phyloP scores from a whole-genome alignment of 768 basidiomycete species.

The Vararia minispora region DNA sequence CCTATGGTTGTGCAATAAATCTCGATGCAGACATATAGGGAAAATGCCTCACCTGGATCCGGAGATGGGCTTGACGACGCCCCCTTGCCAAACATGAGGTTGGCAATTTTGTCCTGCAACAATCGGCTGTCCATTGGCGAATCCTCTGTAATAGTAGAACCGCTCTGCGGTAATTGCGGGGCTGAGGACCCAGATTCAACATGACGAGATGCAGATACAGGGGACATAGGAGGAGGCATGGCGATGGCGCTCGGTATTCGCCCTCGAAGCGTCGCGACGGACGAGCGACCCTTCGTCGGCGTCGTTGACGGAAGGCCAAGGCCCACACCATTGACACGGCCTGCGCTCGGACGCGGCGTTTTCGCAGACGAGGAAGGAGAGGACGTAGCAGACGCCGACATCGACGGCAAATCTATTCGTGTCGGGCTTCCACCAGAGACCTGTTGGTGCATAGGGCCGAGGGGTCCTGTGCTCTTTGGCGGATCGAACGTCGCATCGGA shows the following conservation, averaged over 20 bases:
- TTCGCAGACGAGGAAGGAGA: slow-evolving; percentile 43
- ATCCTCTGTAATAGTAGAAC: slow-evolving; percentile 15
- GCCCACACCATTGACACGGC: slow-evolving; percentile 24
- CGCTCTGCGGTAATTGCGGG: slow-evolving; percentile 6
- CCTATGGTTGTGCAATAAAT: slow-evolving; percentile 23
- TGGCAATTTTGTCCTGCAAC: slow-evolving; percentile 40
- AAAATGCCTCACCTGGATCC: no score
- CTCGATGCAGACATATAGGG: slow-evolving; percentile 18
- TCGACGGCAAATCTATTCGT: slow-evolving; percentile 9
- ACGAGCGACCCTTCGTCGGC: slow-evolving; percentile 25
- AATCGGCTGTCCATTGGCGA: slow-evolving; percentile 29
- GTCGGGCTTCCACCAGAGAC: slow-evolving; percentile 15
- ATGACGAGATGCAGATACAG: slow-evolving; percentile 26
- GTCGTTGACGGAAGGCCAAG: slow-evolving; percentile 31
- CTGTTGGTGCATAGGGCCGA: no score
- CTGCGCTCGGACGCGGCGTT: slow-evolving; percentile 49
- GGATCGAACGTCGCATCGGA: slow-evolving; percentile 7
- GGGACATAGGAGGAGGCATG: slow-evolving; percentile 76
- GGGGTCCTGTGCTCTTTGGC: slow-evolving; percentile 14
- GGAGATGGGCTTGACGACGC: neutral
- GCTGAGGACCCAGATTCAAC: slow-evolving; percentile 9
- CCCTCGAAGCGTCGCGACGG: slow-evolving; percentile 43
- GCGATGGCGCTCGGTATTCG: slow-evolving; percentile 63
- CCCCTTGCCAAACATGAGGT: slow-evolving; percentile 26
- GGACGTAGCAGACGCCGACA: slow-evolving; percentile 1